Evolutionary conservation across 495 filamentous ascomycete genomes (phyloP).

Genomic region (Glarea lozoyensis): DNA sequence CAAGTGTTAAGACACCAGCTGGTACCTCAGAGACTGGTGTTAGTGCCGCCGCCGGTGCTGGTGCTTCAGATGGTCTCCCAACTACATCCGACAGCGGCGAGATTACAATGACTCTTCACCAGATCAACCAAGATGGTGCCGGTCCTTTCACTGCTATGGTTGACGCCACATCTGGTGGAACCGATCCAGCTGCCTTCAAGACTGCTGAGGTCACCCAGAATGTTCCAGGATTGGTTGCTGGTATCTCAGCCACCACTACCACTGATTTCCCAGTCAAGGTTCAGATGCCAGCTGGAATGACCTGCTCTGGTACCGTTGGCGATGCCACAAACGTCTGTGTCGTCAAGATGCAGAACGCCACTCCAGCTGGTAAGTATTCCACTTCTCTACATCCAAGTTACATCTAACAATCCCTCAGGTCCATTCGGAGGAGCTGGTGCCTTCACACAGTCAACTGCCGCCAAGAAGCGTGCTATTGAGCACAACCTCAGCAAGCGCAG

Average conservation of each 20-base stretch:
- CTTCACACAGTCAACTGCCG: conserved; percentile 37
- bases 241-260: conserved; percentile 37
- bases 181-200: conserved; percentile 42
- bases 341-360: conserved; percentile 46
- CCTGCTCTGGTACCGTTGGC: conserved; percentile 45
- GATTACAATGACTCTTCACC: conserved; percentile 42
- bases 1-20: conserved; percentile 28
- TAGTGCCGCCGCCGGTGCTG: conserved; percentile 31
- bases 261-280: conserved; percentile 47
- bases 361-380: too few relatives aligned
- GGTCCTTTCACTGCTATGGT: conserved; percentile 38
- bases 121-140: conserved; percentile 46
- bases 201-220: conserved; percentile 45
- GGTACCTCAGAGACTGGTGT: conserved; percentile 33
- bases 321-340: conserved; percentile 47
- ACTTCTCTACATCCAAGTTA: too few relatives aligned
- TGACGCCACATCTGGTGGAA: conserved; percentile 47
- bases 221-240: conserved; percentile 43
- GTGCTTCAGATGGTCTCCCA: conserved; percentile 36
- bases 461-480: conserved; percentile 35
- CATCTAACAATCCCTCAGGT: too few relatives aligned
- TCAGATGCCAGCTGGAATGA: conserved; percentile 54
- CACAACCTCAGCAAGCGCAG: conserved; percentile 36
- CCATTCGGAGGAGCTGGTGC: conserved; percentile 52
- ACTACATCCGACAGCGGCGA: conserved; percentile 46